Percentiles rank a stretch among this genome's conserved stretches.
Evolutionary conservation across 108 stramenopile species (phyloP).

Genomic region (Skeletonema costatum): DNA sequence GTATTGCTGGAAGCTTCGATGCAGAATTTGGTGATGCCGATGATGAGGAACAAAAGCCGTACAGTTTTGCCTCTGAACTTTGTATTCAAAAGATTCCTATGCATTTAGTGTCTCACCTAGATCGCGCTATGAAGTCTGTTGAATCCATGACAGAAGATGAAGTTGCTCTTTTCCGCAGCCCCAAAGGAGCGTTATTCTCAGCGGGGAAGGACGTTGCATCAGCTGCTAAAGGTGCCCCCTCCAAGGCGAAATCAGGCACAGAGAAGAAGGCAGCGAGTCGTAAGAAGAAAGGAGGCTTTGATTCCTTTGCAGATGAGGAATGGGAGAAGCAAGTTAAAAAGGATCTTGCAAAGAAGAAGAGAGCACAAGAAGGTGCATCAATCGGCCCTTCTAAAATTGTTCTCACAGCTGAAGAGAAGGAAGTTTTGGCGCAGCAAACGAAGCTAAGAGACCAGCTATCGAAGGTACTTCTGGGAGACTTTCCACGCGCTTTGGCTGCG

Average conservation of each 20-base stretch:
- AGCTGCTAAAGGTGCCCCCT: constrained; percentile 5
- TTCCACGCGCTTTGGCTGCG: constrained; percentile 51
- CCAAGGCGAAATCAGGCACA: background rate
- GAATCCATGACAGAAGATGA: constrained; percentile 49
- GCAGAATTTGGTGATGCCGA: constrained; percentile 49
- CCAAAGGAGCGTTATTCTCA: constrained; percentile 35
- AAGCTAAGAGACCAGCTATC: constrained; percentile 38
- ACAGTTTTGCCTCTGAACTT: constrained; percentile 53
- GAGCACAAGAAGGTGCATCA: constrained; percentile 12
- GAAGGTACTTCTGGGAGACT: constrained; percentile 39
- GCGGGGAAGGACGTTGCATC: constrained; percentile 7
- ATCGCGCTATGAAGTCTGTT: constrained; percentile 3
- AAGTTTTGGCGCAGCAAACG: constrained; percentile 60
- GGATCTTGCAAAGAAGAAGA: constrained; percentile 76
- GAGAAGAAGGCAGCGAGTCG: constrained; percentile 47
- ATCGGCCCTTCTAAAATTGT: constrained; percentile 2
- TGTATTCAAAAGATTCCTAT: constrained; percentile 38
- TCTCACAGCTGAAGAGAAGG: constrained; percentile 68
- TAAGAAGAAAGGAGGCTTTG: constrained; percentile 53
- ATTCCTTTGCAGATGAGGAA: constrained; percentile 76
- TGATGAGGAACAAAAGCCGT: constrained; percentile 67
- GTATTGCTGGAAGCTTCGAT: constrained; percentile 60
- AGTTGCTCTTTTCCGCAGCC: constrained; percentile 34
- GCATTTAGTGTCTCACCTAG: constrained; percentile 31
- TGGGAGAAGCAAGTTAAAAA: constrained; percentile 89